Evolutionary conservation across 495 filamentous ascomycete species (phyloP), one percentile per base, ranked within the genome.

Genomic region (Staphylotrichum longicolle): DNA sequence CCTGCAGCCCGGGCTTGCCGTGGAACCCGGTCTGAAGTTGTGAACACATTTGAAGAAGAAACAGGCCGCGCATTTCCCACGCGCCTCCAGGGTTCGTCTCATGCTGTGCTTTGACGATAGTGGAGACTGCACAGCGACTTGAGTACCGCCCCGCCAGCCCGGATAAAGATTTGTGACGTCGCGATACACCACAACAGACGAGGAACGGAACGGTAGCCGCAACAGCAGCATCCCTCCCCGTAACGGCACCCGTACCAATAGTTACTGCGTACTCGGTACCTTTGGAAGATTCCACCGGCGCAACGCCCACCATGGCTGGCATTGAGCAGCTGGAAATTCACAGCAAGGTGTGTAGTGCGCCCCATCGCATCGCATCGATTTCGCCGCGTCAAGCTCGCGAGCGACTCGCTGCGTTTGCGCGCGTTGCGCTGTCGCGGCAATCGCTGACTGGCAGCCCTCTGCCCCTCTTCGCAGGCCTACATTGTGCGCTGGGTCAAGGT

Each of bases 281-380:
- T 27, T 27, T 27, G 20, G 20, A 27, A 27, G 20, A 27, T 27
- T 27, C 45, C 46, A 15, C 40, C 30, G 48, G 30, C n/a, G 48
- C 57, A 27, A 33, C n/a, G 34, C 57, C 37, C 48, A 41, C 60
- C 72, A 95, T 96, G 90, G 91, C 90, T 47, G 91, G 90, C 68
- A 95, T 98, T 83, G 94, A 98, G 80, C 91, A 96, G 80, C 78
- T 98, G 63, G 94, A 97, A 74, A 89, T 98, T 63, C 94, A 96
- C 73, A 96, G 91, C 86, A 97, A 92, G 86, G 94, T 95, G 81
- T 62, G 83, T 65, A 42, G 5, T 14, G 4, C n/a, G 7, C 20
- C 12, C 15, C 39, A 27, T 27, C 1, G 20, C 20, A 27, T 27
- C 20, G 20, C 20, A 27, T 27, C 20, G 20, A 27, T 27, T 27